phyloP scores from a whole-genome alignment of 179 eudicot species.

The Vitellaria paradoxa region DNA sequence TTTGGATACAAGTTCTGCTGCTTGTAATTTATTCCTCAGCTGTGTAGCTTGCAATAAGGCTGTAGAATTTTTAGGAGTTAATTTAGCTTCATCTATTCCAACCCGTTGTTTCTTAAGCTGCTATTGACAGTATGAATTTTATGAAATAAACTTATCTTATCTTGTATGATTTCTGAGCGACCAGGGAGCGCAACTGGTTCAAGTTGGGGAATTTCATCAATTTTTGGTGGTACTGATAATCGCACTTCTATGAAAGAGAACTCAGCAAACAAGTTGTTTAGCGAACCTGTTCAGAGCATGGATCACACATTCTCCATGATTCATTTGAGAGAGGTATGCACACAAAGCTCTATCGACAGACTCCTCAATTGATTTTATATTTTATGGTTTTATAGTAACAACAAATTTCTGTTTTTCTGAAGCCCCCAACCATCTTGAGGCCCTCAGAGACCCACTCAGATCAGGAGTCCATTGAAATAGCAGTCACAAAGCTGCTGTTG shows the following conservation, averaged over 20 bases:
- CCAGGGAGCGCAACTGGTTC: slow-evolving; percentile 56
- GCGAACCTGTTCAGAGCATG: slow-evolving; percentile 57
- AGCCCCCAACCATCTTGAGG: slow-evolving; percentile 87
- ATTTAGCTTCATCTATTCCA: background rate
- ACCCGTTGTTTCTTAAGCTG: background rate
- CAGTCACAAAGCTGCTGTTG: slow-evolving; percentile 70
- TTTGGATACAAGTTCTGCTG: background rate
- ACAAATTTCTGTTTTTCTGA: slow-evolving; percentile 10
- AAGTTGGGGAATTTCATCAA: slow-evolving; percentile 80
- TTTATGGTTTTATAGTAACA: background rate
- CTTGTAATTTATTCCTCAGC: background rate
- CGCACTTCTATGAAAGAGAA: slow-evolving; percentile 59
- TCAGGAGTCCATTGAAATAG: slow-evolving; percentile 69
- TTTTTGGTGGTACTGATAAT: slow-evolving; percentile 65
- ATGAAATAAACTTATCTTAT: background rate
- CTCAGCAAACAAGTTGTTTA: slow-evolving; percentile 37
- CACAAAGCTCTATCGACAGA: slow-evolving; percentile 4
- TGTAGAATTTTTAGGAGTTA: background rate
- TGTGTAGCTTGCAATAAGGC: background rate
- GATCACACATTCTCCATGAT: slow-evolving; percentile 62
- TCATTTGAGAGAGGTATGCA: slow-evolving; percentile 77
- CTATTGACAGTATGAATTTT: background rate
- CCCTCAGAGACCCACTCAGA: slow-evolving; percentile 76
- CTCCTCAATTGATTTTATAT: background rate
- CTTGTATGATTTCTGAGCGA: slow-evolving; percentile 9